Evolutionary conservation across 1,284 basidiomycete genomes (phyloP), one percentile per base, ranked within the genome.

Genomic region (Exobasidium rhododendri): DNA sequence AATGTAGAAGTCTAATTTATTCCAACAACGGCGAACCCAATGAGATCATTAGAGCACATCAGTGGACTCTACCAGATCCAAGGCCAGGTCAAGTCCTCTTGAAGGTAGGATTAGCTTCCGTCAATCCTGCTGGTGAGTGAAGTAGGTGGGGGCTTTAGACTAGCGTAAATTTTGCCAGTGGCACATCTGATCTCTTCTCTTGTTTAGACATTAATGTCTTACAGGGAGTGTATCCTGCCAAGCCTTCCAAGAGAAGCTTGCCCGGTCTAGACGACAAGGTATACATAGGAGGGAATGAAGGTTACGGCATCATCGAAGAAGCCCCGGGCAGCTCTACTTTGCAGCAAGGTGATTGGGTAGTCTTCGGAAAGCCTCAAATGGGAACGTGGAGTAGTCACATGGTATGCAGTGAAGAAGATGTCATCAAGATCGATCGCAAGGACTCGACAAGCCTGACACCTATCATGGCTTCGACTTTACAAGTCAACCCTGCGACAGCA

Each of bases 401-500:
- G 61, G 87, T 87, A 62, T 82, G 90, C 2, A 70, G 73, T 3
- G 78, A 80, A 26, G 70, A 81, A 2, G 87, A 90, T 56, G 82
- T 92, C 1, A 82, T 88, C 46, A 85, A 84, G 66, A 81, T 62
- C 24, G 17, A 44, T 4, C 24, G 20, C 10, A 30, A 43, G 5
- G 17, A 26, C 28, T 45, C 14, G 14, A 17, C 7, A 13, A 30
- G 22, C 11, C 28, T 62, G 17, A 51, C 44, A 1, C 56, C 56
- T 6, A 46, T 59, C 22, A 62, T 62, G 61, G 61, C 58, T 45
- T 62, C 60, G 11, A 62, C 60, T 20, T 29, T 61, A 45, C 30
- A 35, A 24, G 89, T 91, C 43, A 92, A 92, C 70, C 89, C 89
- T 2, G 84, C 90, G 0, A 90, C 90, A 0, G 91, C 90, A 0